phyloP scores from a whole-genome alignment of 106 monocot genomes.

The Allium fistulosum region DNA sequence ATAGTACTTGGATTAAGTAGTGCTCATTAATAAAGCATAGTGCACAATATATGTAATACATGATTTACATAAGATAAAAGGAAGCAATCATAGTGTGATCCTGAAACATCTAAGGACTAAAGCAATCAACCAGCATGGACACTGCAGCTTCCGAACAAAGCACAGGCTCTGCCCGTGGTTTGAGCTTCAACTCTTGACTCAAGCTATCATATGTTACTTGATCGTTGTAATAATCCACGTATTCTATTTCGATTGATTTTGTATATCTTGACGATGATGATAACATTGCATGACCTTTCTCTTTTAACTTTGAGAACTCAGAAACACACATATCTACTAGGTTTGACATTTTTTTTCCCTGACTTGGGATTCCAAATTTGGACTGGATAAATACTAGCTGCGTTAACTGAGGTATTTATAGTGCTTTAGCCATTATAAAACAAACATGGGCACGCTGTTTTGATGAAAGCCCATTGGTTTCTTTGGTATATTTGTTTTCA shows the following conservation, averaged over 20 bases:
- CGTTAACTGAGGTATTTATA: no score
- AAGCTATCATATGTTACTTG: not conserved
- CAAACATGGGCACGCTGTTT: no score
- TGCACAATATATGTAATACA: no score
- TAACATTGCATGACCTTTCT: not conserved
- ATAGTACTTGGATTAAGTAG: no score
- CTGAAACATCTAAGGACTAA: not conserved
- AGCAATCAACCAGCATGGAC: conserved; percentile 1
- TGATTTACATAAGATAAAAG: no score
- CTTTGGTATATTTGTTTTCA: no score
- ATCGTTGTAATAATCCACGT: not conserved
- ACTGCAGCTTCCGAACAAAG: not conserved
- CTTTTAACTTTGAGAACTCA: not conserved
- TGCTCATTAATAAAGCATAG: no score
- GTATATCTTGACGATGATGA: not conserved
- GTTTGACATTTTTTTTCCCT: not conserved
- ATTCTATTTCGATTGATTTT: not conserved
- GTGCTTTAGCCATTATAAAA: no score
- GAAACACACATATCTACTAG: not conserved
- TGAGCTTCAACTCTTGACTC: not conserved
- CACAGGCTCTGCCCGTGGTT: not conserved
- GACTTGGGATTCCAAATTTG: no score
- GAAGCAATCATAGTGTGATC: no score
- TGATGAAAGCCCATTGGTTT: no score
- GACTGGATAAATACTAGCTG: no score